Conservation (phyloP, 2,329 filamentous ascomycete genomes). For the Nannizziopsis arthrosporioides region DNA sequence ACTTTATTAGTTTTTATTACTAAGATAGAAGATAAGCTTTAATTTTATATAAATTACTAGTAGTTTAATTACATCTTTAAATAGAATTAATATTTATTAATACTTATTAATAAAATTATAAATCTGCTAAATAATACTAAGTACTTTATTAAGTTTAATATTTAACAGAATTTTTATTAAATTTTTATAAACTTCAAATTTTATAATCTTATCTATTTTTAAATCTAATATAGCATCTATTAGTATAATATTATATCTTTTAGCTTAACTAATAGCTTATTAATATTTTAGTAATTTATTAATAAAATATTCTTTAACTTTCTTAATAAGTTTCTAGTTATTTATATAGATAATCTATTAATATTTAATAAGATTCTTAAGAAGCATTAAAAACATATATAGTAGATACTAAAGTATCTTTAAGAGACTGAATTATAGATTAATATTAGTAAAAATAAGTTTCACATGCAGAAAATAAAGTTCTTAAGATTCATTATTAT, state of each 20-base stretch:
- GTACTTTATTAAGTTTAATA: background rate
- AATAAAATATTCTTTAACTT: background rate
- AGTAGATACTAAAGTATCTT: background rate
- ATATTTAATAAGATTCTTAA: slow-evolving; percentile 1
- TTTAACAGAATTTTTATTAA: background rate
- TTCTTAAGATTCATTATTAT: too few species aligned
- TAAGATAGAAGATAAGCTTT: background rate
- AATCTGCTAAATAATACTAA: background rate
- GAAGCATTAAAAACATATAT: background rate
- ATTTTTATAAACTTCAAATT: background rate
- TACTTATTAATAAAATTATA: slow-evolving; percentile 1
- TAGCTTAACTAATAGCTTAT: background rate
- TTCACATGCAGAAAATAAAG: background rate
- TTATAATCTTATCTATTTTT: background rate
- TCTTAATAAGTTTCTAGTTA: slow-evolving; percentile 1
- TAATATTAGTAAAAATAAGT: slow-evolving; percentile 2
- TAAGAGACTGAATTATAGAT: background rate
- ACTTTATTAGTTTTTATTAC: background rate
- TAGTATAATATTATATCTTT: background rate
- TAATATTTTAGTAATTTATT: background rate
- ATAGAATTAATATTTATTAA: background rate
- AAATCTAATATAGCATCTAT: background rate
- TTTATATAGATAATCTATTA: slow-evolving; percentile 1
- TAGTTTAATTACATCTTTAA: background rate
- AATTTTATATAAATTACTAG: background rate